Evolutionary conservation across 768 basidiomycete genomes (phyloP).

Genomic region (Plicaturopsis crispa): DNA sequence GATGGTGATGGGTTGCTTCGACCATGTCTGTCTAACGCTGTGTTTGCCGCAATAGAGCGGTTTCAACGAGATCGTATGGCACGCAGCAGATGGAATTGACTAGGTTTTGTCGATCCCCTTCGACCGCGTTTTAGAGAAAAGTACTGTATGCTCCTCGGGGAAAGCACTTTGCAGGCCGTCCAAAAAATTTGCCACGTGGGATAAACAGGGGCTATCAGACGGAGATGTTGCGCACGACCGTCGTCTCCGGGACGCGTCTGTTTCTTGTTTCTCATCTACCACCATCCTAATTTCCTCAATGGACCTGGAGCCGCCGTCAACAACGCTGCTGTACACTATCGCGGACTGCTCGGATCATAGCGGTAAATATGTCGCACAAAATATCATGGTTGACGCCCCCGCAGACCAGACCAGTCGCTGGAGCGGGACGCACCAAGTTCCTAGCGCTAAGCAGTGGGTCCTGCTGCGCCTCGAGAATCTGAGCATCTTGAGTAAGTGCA

Average conservation of each 20-base stretch:
- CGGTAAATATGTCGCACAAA: constrained; percentile 59
- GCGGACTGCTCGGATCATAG: constrained; percentile 64
- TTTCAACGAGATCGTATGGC: neutral
- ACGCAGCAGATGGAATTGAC: neutral
- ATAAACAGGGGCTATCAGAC: too few species aligned
- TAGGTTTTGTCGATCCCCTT: neutral
- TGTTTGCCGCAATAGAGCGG: neutral
- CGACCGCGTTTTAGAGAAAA: neutral
- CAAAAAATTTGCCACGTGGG: neutral
- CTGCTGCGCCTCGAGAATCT: constrained; percentile 53
- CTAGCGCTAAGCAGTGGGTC: constrained; percentile 62
- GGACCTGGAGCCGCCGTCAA: too few species aligned
- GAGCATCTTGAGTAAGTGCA: constrained; percentile 51
- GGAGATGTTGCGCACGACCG: too few species aligned
- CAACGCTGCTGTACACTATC: constrained; percentile 44
- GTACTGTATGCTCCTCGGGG: neutral
- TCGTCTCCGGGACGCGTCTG: too few species aligned
- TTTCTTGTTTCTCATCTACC: too few species aligned
- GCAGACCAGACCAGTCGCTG: constrained; percentile 65
- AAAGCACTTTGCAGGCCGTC: neutral
- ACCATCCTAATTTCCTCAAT: too few species aligned
- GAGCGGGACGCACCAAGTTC: constrained; percentile 59
- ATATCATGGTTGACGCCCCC: constrained; percentile 60
- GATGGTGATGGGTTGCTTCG: constrained; percentile 54
- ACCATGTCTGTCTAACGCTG: constrained; percentile 21